These are phyloP conservation scores for Aurantiochytrium sp. DNA, from an alignment of 108 stramenopile species.

Conservation along the genomic window DNA sequence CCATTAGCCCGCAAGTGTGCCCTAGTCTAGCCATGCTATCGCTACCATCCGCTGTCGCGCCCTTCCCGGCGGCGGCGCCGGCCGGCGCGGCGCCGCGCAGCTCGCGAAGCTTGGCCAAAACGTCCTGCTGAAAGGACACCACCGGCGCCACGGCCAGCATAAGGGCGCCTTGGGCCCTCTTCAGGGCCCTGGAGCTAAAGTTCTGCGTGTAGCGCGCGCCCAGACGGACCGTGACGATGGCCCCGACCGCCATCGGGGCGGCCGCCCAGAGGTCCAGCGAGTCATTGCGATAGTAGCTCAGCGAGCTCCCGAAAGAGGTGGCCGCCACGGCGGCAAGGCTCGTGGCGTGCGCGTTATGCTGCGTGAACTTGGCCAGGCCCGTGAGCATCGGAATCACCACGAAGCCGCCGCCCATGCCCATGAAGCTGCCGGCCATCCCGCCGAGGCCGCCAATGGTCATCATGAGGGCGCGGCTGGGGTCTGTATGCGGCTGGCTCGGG, in stretches of 20 bases:
- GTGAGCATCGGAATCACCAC: neutral
- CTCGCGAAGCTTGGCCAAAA: neutral
- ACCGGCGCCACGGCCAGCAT: neutral
- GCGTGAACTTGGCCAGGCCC: neutral
- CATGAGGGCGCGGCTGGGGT: neutral
- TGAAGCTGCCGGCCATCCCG: neutral
- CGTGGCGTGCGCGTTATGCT: constrained; percentile 22
- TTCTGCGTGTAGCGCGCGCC: neutral
- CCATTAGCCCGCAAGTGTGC: neutral
- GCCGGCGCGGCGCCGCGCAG: no score
- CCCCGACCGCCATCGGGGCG: neutral
- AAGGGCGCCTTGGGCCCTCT: neutral
- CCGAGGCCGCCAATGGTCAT: neutral
- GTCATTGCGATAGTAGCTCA: neutral
- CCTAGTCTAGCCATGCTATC: neutral
- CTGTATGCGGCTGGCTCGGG: no score
- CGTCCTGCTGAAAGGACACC: neutral
- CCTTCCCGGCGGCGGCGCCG: neutral
- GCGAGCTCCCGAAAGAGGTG: neutral
- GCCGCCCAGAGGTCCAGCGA: neutral
- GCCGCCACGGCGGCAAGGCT: neutral
- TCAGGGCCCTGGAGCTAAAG: neutral
- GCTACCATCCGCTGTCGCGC: neutral
- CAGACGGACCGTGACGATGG: neutral
- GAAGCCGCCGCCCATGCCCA: constrained; percentile 8